phyloP scores from a whole-genome alignment of 768 basidiomycete genomes.

The Hypsizygus marmoreus region DNA sequence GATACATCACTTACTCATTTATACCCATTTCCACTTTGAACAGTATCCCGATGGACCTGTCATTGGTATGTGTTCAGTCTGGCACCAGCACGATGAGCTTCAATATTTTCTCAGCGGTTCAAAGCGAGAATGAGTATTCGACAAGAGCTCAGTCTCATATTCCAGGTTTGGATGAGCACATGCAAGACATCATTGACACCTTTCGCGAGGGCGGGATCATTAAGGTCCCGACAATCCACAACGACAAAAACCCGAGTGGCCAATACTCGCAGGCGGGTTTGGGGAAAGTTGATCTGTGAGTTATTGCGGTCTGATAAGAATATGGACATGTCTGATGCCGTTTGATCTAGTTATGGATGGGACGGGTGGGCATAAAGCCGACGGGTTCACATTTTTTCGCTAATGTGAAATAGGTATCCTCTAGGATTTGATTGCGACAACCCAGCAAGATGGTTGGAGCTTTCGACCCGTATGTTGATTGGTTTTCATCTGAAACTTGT shows the following conservation, averaged over 20 bases:
- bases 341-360: slow-evolving; percentile 41
- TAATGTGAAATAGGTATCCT: slow-evolving; percentile 44
- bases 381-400: slow-evolving; percentile 2
- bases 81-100: background rate
- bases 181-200: slow-evolving; percentile 43
- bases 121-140: slow-evolving; percentile 51
- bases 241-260: slow-evolving; percentile 32
- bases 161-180: slow-evolving; percentile 38
- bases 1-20: background rate
- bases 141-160: slow-evolving; percentile 29
- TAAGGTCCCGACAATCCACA: slow-evolving; percentile 37
- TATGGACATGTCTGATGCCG: no score
- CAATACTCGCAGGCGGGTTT: slow-evolving; percentile 30
- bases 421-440: slow-evolving; percentile 68
- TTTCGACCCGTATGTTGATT: slow-evolving; percentile 30
- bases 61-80: slow-evolving; percentile 28
- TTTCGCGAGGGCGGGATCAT: slow-evolving; percentile 38
- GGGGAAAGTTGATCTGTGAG: slow-evolving; percentile 38
- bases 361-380: slow-evolving; percentile 30
- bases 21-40: slow-evolving; percentile 20
- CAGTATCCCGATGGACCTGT: slow-evolving; percentile 46
- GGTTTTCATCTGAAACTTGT: no score
- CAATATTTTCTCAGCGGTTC: slow-evolving; percentile 23
- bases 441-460: slow-evolving; percentile 52
- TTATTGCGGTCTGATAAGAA: background rate